phyloP scores from a whole-genome alignment of 2,329 filamentous ascomycete genomes.

The Phyllosticta citriasiana region DNA sequence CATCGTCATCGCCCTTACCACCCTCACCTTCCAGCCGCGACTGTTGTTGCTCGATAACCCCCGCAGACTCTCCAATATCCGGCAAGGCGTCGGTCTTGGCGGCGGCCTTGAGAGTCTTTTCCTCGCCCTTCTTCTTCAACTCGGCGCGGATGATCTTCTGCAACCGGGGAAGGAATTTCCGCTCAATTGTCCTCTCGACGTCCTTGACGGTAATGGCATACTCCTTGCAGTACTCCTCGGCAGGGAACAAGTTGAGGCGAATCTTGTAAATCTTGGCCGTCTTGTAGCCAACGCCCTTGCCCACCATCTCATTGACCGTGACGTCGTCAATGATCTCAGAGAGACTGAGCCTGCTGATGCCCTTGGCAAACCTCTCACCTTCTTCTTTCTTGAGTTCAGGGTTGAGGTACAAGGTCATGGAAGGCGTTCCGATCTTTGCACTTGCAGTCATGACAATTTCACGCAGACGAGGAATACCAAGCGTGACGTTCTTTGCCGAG shows the following conservation, averaged over 20 bases:
- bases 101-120: conserved; percentile 44
- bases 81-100: conserved; percentile 55
- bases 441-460: conserved; percentile 99
- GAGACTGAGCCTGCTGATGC: conserved; percentile 76
- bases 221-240: conserved; percentile 70
- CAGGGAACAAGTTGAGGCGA: conserved; percentile 71
- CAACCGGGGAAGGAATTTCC: conserved; percentile 64
- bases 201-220: conserved; percentile 76
- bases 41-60: conserved; percentile 41
- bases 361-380: conserved; percentile 76
- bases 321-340: conserved; percentile 76
- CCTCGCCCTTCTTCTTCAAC: conserved; percentile 64
- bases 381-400: conserved; percentile 59
- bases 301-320: conserved; percentile 68
- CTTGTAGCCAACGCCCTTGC: conserved; percentile 55
- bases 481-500: conserved; percentile 95
- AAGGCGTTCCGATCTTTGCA: conserved; percentile 76
- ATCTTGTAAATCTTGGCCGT: conserved; percentile 81
- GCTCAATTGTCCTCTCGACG: conserved; percentile 70
- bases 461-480: conserved; percentile 92
- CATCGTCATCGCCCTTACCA: conserved; percentile 60
- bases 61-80: conserved; percentile 57
- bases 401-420: conserved; percentile 75
- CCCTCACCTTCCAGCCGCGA: conserved; percentile 39
- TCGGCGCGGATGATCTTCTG: conserved; percentile 63